Base-by-base conservation (phyloP, 2,329 filamentous ascomycete genomes). In the Nigrospora oryzae region DNA sequence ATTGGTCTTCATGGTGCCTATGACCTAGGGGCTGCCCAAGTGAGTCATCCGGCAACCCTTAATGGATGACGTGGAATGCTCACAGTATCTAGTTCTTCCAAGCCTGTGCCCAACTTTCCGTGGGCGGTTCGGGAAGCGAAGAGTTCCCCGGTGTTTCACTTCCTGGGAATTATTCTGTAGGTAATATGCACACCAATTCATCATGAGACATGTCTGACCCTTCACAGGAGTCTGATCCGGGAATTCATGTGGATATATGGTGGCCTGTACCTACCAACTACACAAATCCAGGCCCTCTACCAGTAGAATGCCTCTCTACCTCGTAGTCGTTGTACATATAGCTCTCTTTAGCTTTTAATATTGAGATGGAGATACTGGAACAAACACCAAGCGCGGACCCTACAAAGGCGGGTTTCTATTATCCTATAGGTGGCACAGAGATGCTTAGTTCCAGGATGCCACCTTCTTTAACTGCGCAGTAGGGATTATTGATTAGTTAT, bases 1-100 rank as follows among this genome's bases (percentile, higher is more conserved):
- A 56, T 64, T 32, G 61, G 48, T 8, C 51, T 64, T 8, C 62
- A 64, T 40, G 54, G 51, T 28, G 58, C 62, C 3, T 49, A 52
- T 2, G 46, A 4, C 16, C 51, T 50, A 8, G 51, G 54, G 32
- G 59, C 58, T 41, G 61, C 61, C 19, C 59, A 58, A 49, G 54
- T 57, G 51, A n/a, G 46, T 33, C 14, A 19, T 10, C 19, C 3
- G n/a, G 31, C 13, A 15, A 13, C n/a, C 31, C 13, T n/a, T 16
- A 36, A 32, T 10, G 34, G 19, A 19, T 37, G 10, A 15, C 16
- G 38, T 15, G 15, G 12, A 30, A 32, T 32, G 36, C 46, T 32
- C 46, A 39, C 12, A 28, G 11, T 13, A n/a, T 7, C 42, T 42
- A 63, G 55, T 62, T 62, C 46, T 62, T 60, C 46, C 51, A 56